A percentile compares a stretch with the other conserved stretches of the same genome.
These are phyloP conservation scores for Scolecobasidium constrictum DNA, from an alignment of 2,329 filamentous ascomycete species.

Conservation along the genomic window DNA sequence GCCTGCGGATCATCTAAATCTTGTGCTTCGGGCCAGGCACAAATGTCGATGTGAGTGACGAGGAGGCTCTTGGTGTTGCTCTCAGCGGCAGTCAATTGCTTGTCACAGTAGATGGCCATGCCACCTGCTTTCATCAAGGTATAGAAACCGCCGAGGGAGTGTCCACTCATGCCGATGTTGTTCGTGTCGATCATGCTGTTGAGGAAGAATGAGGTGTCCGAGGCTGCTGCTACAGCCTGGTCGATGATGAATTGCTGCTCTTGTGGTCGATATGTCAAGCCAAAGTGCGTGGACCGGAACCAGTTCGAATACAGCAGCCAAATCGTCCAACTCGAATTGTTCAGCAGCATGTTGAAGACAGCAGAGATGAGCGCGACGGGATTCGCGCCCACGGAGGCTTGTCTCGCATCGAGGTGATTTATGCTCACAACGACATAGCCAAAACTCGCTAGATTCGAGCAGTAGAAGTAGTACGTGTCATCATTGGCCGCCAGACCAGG, in stretches of 20 bases:
- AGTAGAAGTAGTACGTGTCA: constrained; percentile 2
- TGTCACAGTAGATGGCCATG: neutral
- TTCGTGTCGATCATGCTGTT: neutral
- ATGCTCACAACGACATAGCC: constrained; percentile 1
- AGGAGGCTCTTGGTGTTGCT: neutral
- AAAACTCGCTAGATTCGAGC: neutral
- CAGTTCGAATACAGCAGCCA: neutral
- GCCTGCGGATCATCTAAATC: neutral
- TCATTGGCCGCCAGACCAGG: neutral
- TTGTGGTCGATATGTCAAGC: neutral
- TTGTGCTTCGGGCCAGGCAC: neutral
- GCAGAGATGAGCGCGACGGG: neutral
- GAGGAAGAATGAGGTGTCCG: neutral
- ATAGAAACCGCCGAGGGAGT: constrained; percentile 1
- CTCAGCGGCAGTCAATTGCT: neutral
- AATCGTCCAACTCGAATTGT: neutral
- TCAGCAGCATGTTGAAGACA: neutral
- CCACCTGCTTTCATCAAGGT: neutral
- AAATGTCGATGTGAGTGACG: neutral
- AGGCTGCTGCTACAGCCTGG: neutral
- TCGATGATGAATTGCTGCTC: neutral
- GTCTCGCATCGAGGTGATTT: neutral
- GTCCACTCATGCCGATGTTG: neutral
- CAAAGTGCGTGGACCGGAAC: constrained; percentile 3
- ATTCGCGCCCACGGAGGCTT: neutral